phyloP scores from a whole-genome alignment of 1,139 yeast species.

The Yamadazyma sp. region DNA sequence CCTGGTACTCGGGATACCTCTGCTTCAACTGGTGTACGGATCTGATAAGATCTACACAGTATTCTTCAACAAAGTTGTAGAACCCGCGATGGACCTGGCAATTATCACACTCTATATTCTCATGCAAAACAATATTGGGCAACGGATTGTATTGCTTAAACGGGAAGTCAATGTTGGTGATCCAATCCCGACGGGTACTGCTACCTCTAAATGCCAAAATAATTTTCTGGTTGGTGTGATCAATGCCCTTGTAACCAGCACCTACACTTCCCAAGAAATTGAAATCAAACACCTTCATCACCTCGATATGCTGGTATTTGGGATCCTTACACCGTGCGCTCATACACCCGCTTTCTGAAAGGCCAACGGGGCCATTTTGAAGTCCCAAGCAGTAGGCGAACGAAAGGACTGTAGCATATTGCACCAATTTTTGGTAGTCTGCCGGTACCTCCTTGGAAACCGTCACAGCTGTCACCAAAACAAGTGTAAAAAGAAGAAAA shows the following conservation, averaged over 20 bases:
- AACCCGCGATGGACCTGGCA: constrained; percentile 69
- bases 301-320: constrained; percentile 24
- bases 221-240: constrained; percentile 34
- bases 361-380: constrained; percentile 23
- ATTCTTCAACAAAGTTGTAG: constrained; percentile 39
- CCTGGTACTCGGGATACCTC: constrained; percentile 43
- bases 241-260: constrained; percentile 50
- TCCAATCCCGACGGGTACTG: constrained; percentile 55
- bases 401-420: constrained; percentile 37
- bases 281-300: constrained; percentile 37
- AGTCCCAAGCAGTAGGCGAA: constrained; percentile 41
- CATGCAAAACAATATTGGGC: constrained; percentile 15
- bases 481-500: neutral
- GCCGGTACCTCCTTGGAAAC: neutral
- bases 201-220: constrained; percentile 58
- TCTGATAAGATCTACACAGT: constrained; percentile 32
- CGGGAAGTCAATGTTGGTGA: constrained; percentile 48
- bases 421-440: constrained; percentile 11
- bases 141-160: constrained; percentile 43
- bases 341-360: constrained; percentile 21
- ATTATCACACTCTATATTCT: constrained; percentile 30
- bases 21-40: constrained; percentile 30
- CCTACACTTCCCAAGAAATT: constrained; percentile 49
- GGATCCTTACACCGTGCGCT: constrained; percentile 20
- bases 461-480: too few relatives aligned